Evolutionary conservation across 2,329 filamentous ascomycete genomes (phyloP).

Genomic region (Gliomastix tumulicola): DNA sequence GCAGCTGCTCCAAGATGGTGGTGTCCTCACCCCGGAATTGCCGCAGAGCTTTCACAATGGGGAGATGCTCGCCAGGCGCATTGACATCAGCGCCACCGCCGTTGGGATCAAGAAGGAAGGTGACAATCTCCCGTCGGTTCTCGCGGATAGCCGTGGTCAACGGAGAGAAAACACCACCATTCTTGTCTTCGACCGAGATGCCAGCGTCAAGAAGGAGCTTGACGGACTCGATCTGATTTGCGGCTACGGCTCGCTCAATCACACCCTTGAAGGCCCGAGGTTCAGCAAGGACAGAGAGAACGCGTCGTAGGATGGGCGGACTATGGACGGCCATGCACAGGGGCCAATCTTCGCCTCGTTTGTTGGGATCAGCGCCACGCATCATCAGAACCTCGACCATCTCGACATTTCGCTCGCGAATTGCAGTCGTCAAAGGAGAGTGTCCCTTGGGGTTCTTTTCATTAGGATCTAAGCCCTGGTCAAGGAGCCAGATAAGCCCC

Average conservation of each 20-base stretch:
- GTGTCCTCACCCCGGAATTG: conserved; percentile 48
- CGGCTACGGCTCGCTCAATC: conserved; percentile 60
- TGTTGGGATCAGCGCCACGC: conserved; percentile 53
- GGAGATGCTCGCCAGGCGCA: conserved; percentile 62
- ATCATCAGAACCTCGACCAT: conserved; percentile 52
- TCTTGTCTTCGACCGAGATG: conserved; percentile 64
- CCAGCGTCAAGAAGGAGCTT: conserved; percentile 58
- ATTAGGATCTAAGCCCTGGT: conserved; percentile 53
- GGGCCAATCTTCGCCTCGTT: conserved; percentile 64
- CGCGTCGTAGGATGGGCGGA: conserved; percentile 50
- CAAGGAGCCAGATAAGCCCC: conserved; percentile 52
- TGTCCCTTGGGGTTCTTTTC: conserved; percentile 49
- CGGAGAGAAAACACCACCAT: conserved; percentile 65
- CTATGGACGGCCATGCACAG: conserved; percentile 61
- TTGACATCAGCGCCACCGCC: conserved; percentile 51
- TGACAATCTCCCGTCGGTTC: conserved; percentile 51
- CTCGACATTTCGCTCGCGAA: conserved; percentile 50
- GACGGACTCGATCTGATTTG: conserved; percentile 60
- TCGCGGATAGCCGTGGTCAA: conserved; percentile 63
- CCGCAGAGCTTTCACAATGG: conserved; percentile 62
- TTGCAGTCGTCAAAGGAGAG: conserved; percentile 60
- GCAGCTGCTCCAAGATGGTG: conserved; percentile 54
- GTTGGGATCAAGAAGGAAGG: conserved; percentile 53
- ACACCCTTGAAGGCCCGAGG: conserved; percentile 58
- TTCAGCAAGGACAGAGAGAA: conserved; percentile 50